Conservation (phyloP, 306 rosid genomes). For the Notholithocarpus densiflorus region DNA sequence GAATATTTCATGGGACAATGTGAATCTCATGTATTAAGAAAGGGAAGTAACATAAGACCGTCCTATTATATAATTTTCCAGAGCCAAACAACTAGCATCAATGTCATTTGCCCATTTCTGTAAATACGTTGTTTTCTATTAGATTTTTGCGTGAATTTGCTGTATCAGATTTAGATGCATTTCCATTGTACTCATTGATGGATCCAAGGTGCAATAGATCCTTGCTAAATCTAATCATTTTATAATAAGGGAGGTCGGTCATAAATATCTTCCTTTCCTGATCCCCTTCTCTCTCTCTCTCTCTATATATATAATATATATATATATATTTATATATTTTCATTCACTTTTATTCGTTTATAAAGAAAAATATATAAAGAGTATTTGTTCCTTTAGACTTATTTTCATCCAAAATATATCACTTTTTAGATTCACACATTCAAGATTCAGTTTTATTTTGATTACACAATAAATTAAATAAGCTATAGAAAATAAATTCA, state of each 20-base stretch:
- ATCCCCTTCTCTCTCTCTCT: no score
- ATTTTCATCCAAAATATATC: no score
- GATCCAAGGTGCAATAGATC: conserved; percentile 34
- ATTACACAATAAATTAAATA: no score
- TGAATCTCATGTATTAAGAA: no score
- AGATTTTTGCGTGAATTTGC: conserved; percentile 16
- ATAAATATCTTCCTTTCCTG: conserved; percentile 13
- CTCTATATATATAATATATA: no score
- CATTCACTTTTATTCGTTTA: not conserved
- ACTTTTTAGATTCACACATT: no score
- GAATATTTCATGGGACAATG: no score
- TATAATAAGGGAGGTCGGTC: not conserved
- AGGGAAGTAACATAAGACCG: no score
- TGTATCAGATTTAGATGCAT: conserved; percentile 15
- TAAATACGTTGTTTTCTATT: conserved; percentile 2
- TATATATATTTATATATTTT: not conserved
- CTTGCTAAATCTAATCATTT: not conserved
- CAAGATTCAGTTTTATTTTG: no score
- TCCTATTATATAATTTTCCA: no score
- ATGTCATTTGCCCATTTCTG: conserved; percentile 14
- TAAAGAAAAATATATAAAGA: not conserved
- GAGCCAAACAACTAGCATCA: not conserved
- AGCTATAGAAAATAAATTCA: not conserved
- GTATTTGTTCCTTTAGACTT: no score
- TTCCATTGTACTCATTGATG: conserved; percentile 14